Percentiles rank a stretch among this genome's conserved stretches.
Conservation (phyloP, 1,284 basidiomycete species). For the Fistulinella cinereoalba region DNA sequence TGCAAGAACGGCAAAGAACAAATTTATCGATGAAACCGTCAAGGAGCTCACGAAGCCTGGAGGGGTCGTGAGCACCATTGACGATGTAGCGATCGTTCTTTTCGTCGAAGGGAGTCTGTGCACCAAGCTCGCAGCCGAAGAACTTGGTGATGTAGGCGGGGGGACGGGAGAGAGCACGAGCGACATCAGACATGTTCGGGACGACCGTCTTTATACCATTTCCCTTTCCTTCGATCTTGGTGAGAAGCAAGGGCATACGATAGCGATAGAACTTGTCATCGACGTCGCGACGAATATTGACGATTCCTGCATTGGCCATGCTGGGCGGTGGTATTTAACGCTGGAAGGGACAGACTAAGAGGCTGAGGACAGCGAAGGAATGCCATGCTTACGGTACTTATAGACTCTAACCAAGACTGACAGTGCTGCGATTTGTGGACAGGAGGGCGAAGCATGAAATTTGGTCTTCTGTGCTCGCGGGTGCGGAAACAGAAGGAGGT, state of each 20-base stretch:
- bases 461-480: constrained; percentile 46
- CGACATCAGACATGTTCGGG: constrained; percentile 98
- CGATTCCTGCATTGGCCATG: constrained; percentile 82
- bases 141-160: constrained; percentile 98
- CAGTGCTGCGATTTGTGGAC: constrained; percentile 66
- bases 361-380: background rate
- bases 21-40: constrained; percentile 98
- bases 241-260: constrained; percentile 93
- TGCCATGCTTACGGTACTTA: constrained; percentile 51
- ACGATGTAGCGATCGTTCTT: constrained; percentile 98
- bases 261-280: constrained; percentile 92
- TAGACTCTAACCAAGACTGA: constrained; percentile 53
- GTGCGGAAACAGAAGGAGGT: constrained; percentile 71
- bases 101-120: constrained; percentile 95
- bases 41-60: constrained; percentile 92
- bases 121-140: constrained; percentile 98
- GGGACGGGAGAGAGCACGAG: constrained; percentile 92
- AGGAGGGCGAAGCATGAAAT: constrained; percentile 86
- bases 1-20: constrained; percentile 96
- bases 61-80: constrained; percentile 94
- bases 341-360: constrained; percentile 35
- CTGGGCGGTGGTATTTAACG: constrained; percentile 60
- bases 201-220: constrained; percentile 99
- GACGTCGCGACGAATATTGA: constrained; percentile 99
- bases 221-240: constrained; percentile 98